Evolutionary conservation across 2,329 filamentous ascomycete genomes (phyloP).

Genomic region (Diaporthe sp.): DNA sequence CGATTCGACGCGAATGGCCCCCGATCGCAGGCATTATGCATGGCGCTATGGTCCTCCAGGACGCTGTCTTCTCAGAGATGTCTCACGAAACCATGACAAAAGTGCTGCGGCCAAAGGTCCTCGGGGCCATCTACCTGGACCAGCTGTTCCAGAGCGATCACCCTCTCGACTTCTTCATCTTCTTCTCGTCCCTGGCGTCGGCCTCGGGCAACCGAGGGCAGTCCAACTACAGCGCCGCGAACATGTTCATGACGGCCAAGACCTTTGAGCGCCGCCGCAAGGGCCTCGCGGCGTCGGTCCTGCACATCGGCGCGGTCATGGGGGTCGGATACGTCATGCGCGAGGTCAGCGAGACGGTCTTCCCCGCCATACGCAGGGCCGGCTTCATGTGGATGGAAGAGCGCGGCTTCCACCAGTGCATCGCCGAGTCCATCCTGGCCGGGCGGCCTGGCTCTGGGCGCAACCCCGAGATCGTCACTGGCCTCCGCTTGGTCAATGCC

Average conservation of each 20-base stretch:
- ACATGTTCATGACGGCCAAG: slow-evolving; percentile 53
- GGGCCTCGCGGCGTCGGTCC: slow-evolving; percentile 52
- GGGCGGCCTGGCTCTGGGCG: too few relatives aligned
- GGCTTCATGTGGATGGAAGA: background rate
- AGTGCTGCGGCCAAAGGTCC: background rate
- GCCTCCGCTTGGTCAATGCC: too few relatives aligned
- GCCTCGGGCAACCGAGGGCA: too few relatives aligned
- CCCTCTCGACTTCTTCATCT: slow-evolving; percentile 50
- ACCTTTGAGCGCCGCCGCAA: slow-evolving; percentile 52
- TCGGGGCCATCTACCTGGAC: background rate
- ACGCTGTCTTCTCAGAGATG: background rate
- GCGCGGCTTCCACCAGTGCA: background rate
- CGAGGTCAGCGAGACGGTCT: background rate
- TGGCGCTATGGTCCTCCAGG: background rate
- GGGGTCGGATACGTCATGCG: slow-evolving; percentile 49
- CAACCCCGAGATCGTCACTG: too few relatives aligned
- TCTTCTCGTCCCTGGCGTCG: too few relatives aligned
- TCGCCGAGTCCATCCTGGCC: background rate
- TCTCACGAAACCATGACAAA: background rate
- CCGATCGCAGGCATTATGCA: background rate
- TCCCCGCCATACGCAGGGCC: too few relatives aligned
- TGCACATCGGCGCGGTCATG: slow-evolving; percentile 53
- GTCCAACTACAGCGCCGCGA: slow-evolving; percentile 43
- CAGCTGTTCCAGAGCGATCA: background rate
- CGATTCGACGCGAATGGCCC: background rate